Percentiles rank a stretch among this genome's conserved stretches.
Conservation (phyloP, 2,329 filamentous ascomycete species). For the Phialocephala subalpina region DNA sequence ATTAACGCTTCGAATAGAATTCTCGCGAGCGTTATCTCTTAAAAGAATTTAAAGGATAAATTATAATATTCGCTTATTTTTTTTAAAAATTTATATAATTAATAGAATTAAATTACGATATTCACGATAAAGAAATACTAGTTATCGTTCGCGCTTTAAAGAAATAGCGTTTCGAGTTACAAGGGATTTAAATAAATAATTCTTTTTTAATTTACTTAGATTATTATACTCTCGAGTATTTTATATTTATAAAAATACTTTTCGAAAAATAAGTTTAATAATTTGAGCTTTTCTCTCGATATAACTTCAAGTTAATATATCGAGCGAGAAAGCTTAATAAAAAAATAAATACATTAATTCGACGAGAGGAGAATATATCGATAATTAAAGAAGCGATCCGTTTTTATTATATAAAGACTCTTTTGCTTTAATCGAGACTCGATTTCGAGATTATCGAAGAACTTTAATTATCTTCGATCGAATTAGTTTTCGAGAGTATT, state of each 20-base stretch:
- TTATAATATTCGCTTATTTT: slow-evolving; percentile 21
- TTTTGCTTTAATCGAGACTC: too few relatives aligned
- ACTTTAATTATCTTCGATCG: too few relatives aligned
- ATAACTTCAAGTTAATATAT: slow-evolving; percentile 15
- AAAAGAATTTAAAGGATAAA: background rate
- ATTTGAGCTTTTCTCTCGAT: background rate
- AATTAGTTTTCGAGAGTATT: too few relatives aligned
- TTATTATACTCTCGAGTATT: slow-evolving; percentile 20
- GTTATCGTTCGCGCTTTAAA: slow-evolving; percentile 37
- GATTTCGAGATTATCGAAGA: too few relatives aligned
- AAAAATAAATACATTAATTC: slow-evolving; percentile 1
- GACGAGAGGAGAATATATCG: background rate
- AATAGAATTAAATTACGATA: slow-evolving; percentile 45
- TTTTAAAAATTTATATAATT: slow-evolving; percentile 4
- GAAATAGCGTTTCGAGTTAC: slow-evolving; percentile 17
- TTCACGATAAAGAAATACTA: slow-evolving; percentile 44
- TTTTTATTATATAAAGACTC: background rate
- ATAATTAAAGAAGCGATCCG: background rate
- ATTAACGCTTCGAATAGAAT: slow-evolving; percentile 24
- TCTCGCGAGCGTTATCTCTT: slow-evolving; percentile 20
- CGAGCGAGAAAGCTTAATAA: slow-evolving; percentile 11
- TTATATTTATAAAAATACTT: slow-evolving; percentile 25
- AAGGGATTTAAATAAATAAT: too few relatives aligned
- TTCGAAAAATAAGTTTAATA: background rate
- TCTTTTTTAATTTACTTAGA: background rate